Evolutionary conservation across 2,329 filamentous ascomycete species (phyloP).

Genomic region (Metarhizium brunneum): DNA sequence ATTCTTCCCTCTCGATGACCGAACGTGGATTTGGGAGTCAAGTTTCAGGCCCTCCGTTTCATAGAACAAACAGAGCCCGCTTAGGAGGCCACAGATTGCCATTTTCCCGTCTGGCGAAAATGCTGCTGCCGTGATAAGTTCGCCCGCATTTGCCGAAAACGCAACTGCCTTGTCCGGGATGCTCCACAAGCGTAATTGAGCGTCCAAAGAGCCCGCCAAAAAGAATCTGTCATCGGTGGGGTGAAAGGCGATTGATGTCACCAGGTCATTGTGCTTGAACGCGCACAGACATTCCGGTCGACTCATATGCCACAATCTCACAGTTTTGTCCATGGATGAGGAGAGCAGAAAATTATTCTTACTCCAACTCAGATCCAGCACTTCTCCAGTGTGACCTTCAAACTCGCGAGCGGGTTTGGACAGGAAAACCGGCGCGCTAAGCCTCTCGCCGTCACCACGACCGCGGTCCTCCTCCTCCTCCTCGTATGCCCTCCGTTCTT

Average conservation of each 20-base stretch:
- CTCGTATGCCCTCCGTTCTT: slow-evolving; percentile 68
- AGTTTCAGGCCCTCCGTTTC: slow-evolving; percentile 85
- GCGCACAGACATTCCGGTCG: slow-evolving; percentile 80
- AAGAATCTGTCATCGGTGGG: slow-evolving; percentile 95
- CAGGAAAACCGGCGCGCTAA: slow-evolving; percentile 87
- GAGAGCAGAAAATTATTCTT: slow-evolving; percentile 97
- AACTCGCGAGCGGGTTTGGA: slow-evolving; percentile 73
- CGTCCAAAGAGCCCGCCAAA: slow-evolving; percentile 83
- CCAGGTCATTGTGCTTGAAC: slow-evolving; percentile 91
- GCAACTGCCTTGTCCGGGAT: slow-evolving; percentile 95
- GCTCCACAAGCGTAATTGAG: slow-evolving; percentile 84
- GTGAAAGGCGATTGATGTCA: slow-evolving; percentile 91
- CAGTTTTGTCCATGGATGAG: slow-evolving; percentile 96
- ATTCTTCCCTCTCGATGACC: slow-evolving; percentile 84
- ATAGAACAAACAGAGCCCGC: slow-evolving; percentile 80
- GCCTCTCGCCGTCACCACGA: slow-evolving; percentile 39
- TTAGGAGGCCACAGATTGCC: slow-evolving; percentile 80
- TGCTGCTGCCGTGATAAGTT: slow-evolving; percentile 87
- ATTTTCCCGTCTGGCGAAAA: slow-evolving; percentile 90
- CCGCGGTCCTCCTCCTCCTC: slow-evolving; percentile 39
- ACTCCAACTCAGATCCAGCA: slow-evolving; percentile 93
- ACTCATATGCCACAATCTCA: slow-evolving; percentile 86
- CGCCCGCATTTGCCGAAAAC: slow-evolving; percentile 65
- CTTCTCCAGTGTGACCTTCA: slow-evolving; percentile 71
- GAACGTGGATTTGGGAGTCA: slow-evolving; percentile 82